Conservation (phyloP, 352 stramenopile genomes). For the Pythium sp. region DNA sequence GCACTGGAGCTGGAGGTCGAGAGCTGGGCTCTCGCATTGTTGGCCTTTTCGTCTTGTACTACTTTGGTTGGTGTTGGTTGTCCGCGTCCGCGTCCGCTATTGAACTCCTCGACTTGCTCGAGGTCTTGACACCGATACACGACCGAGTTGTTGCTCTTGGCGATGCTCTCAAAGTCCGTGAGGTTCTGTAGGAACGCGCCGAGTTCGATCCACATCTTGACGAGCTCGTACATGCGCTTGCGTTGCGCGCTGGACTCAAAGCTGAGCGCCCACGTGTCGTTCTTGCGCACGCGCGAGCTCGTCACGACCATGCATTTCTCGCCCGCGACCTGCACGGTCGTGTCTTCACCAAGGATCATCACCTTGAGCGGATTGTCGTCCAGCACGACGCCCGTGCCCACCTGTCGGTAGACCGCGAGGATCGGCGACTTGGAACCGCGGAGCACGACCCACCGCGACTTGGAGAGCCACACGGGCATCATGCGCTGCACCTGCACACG, state of each 20-base stretch:
- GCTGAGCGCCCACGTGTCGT: constrained; percentile 49
- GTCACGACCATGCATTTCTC: constrained; percentile 48
- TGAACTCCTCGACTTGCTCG: constrained; percentile 11
- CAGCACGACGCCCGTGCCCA: constrained; percentile 18
- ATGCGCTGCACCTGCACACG: constrained; percentile 48
- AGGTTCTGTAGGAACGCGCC: constrained; percentile 48
- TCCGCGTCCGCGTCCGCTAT: not conserved
- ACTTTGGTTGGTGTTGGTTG: not conserved
- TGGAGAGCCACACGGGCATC: constrained; percentile 53
- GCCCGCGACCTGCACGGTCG: constrained; percentile 33
- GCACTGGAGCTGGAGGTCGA: not conserved
- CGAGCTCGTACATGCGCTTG: constrained; percentile 43
- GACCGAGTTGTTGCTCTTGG: constrained; percentile 46
- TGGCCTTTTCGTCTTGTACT: not conserved
- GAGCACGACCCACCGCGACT: constrained; percentile 53
- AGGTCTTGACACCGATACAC: constrained; percentile 52
- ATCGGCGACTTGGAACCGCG: constrained; percentile 61
- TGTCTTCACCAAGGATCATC: constrained; percentile 53
- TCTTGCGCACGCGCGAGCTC: constrained; percentile 49
- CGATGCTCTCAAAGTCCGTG: constrained; percentile 41
- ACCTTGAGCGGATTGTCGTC: constrained; percentile 45
- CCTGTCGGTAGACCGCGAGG: constrained; percentile 48
- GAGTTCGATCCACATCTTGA: constrained; percentile 59
- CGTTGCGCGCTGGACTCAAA: constrained; percentile 47
- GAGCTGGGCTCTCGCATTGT: not conserved